A percentile compares a stretch with the other conserved stretches of the same genome.
These are phyloP conservation scores for Pseudogymnoascus verrucosus DNA, from an alignment of 2,329 filamentous ascomycete species.

Conservation along the genomic window DNA sequence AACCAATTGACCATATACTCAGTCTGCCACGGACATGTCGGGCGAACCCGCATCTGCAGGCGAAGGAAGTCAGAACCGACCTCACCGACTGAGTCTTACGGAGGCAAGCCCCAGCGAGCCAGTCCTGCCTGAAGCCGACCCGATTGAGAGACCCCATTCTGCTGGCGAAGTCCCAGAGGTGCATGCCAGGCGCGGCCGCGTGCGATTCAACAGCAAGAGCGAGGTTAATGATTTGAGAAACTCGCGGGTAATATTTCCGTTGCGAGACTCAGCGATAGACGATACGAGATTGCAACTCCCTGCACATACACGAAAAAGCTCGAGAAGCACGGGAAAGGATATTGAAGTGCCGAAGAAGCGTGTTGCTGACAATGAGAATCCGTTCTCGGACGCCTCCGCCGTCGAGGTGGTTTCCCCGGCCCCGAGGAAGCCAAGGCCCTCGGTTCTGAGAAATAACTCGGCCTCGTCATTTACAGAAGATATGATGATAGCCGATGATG, in stretches of 20 bases:
- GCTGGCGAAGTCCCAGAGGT: not conserved
- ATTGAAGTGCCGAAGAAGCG: constrained; percentile 4
- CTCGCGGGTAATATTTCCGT: constrained; percentile 19
- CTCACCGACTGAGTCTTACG: not conserved
- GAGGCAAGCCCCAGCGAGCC: not conserved
- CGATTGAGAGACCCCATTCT: constrained; percentile 1
- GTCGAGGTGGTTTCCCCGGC: not conserved
- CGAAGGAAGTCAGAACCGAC: not conserved
- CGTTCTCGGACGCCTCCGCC: constrained; percentile 10
- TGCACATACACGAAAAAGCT: constrained; percentile 22
- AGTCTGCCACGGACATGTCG: not conserved
- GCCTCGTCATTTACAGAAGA: constrained; percentile 11
- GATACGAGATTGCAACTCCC: constrained; percentile 12
- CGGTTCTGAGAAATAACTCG: constrained; percentile 22
- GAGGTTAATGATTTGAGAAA: constrained; percentile 26
- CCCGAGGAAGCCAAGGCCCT: constrained; percentile 18
- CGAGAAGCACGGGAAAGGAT: not conserved
- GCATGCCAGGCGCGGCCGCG: constrained; percentile 15
- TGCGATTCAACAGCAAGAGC: constrained; percentile 27
- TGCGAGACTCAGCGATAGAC: constrained; percentile 17
- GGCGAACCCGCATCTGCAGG: not conserved
- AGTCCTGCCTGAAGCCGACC: not conserved
- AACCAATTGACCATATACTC: not conserved
- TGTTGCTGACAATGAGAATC: constrained; percentile 16
- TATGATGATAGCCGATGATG: constrained; percentile 7